Evolutionary conservation across 148 eudicot species (phyloP).

Genomic region (Arbutus unedo): DNA sequence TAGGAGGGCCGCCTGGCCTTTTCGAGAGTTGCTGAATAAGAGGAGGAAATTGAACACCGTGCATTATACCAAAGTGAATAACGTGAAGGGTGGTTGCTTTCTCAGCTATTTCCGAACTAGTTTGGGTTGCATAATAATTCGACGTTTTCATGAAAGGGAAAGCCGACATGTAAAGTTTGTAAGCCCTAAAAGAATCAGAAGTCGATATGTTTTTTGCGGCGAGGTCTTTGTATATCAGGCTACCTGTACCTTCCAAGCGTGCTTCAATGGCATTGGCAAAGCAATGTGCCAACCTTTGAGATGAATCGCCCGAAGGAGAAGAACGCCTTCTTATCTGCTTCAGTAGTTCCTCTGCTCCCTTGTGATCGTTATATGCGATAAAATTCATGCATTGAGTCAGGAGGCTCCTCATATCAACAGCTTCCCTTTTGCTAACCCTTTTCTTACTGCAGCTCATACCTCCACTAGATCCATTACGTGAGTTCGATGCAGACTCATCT

Average conservation of each 20-base stretch:
- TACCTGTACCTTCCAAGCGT: constrained; percentile 18
- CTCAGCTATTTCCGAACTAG: neutral
- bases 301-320: constrained; percentile 16
- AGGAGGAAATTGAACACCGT: constrained; percentile 20
- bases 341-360: neutral
- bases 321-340: constrained; percentile 15
- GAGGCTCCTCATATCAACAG: constrained; percentile 18
- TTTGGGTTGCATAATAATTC: constrained; percentile 2
- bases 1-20: constrained; percentile 29
- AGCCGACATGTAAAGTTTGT: constrained; percentile 14
- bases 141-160: constrained; percentile 15
- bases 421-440: constrained; percentile 6
- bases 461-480: neutral
- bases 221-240: neutral
- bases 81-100: constrained; percentile 22
- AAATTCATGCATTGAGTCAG: constrained; percentile 17
- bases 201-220: neutral
- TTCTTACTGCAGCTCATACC: neutral
- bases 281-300: constrained; percentile 21
- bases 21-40: constrained; percentile 19
- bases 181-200: constrained; percentile 16
- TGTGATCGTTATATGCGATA: constrained; percentile 12
- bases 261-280: constrained; percentile 25
- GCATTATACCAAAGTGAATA: constrained; percentile 11
- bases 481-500: neutral